These are phyloP conservation scores for Candolleomyces efflorescens DNA, from an alignment of 768 basidiomycete genomes.

Conservation along the genomic window DNA sequence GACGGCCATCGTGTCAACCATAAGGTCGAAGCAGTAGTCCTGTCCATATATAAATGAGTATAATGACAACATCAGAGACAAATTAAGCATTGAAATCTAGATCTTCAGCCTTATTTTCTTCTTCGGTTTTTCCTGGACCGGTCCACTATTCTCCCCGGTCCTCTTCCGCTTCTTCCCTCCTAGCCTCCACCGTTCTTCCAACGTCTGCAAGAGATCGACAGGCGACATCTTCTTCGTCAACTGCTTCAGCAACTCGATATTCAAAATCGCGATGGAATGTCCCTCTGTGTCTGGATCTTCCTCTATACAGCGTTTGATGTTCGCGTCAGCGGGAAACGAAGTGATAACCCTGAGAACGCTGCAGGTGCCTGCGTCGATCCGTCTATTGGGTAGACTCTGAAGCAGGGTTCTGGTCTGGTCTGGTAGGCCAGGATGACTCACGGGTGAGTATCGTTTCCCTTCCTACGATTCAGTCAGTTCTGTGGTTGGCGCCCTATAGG, in stretches of 20 bases:
- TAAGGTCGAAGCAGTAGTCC: too few relatives aligned
- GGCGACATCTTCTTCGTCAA: constrained; percentile 33
- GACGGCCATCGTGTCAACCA: too few relatives aligned
- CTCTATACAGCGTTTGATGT: constrained; percentile 32
- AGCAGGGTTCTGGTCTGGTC: constrained; percentile 21
- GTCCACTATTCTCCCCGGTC: background rate
- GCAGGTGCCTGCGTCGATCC: constrained; percentile 33
- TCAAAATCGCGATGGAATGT: constrained; percentile 38
- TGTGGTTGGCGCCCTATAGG: background rate
- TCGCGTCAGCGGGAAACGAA: constrained; percentile 36
- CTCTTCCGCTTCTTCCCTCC: background rate
- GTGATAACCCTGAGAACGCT: constrained; percentile 37
- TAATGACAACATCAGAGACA: background rate
- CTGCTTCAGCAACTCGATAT: constrained; percentile 36
- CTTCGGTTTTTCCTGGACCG: background rate
- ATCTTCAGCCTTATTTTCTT: constrained; percentile 3
- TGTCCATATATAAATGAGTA: background rate
- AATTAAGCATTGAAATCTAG: background rate
- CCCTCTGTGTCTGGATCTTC: constrained; percentile 33
- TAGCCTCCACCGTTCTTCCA: constrained; percentile 16
- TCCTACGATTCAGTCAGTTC: constrained; percentile 21
- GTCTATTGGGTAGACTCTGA: constrained; percentile 27
- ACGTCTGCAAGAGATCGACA: constrained; percentile 28
- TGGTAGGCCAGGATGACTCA: constrained; percentile 27
- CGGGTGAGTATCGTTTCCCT: constrained; percentile 28